Evolutionary conservation across 2,329 filamentous ascomycete genomes (phyloP).

Genomic region (Microdochium nivale): DNA sequence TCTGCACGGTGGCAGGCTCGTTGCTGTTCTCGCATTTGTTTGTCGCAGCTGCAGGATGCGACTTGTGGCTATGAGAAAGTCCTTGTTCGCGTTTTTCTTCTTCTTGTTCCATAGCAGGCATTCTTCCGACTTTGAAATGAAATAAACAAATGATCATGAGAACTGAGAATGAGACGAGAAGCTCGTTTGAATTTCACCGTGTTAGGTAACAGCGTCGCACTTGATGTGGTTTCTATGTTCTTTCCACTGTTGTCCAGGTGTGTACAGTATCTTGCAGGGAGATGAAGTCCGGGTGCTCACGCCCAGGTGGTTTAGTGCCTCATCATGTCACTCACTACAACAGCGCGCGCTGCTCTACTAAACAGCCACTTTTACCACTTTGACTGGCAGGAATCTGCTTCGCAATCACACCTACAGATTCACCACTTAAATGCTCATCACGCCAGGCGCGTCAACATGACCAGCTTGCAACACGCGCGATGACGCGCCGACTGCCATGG

Average conservation of each 20-base stretch:
- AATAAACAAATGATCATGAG: background rate
- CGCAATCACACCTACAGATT: too few relatives aligned
- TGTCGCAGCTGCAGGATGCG: background rate
- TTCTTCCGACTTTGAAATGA: background rate
- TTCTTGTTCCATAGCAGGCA: background rate
- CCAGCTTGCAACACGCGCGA: slow-evolving; percentile 11
- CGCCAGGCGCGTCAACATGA: too few relatives aligned
- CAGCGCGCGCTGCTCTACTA: too few relatives aligned
- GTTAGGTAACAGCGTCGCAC: too few relatives aligned
- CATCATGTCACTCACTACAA: too few relatives aligned
- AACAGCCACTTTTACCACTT: too few relatives aligned
- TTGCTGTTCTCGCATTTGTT: background rate
- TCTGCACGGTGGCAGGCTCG: background rate
- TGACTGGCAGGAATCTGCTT: background rate
- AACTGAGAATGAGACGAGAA: background rate
- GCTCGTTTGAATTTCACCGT: background rate
- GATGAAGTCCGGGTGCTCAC: too few relatives aligned
- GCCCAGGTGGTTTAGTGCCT: too few relatives aligned
- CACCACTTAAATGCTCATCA: too few relatives aligned
- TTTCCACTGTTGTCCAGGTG: background rate
- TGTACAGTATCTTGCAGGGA: too few relatives aligned
- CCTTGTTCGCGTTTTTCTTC: background rate
- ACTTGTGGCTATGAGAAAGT: background rate
- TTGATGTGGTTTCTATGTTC: too few relatives aligned
- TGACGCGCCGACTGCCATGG: slow-evolving; percentile 47